These are phyloP conservation scores for Quercus aquifolioides DNA, from an alignment of 306 rosid genomes.

Conservation along the genomic window DNA sequence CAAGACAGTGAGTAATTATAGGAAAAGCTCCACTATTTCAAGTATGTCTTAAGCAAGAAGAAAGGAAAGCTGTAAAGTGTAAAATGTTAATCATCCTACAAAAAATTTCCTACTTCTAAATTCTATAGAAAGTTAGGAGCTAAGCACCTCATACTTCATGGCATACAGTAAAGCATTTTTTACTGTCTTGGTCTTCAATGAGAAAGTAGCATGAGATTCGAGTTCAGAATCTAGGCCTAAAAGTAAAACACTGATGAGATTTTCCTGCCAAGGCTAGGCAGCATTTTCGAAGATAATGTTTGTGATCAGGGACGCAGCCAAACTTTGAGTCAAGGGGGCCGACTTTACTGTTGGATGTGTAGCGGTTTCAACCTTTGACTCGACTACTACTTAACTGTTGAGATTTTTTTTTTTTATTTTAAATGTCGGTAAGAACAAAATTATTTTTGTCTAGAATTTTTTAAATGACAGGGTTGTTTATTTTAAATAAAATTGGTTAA, in stretches of 20 bases:
- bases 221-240: not conserved
- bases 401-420: too few relatives aligned
- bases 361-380: too few relatives aligned
- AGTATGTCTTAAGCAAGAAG: not conserved
- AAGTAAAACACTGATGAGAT: not conserved
- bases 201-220: not conserved
- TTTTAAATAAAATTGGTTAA: too few relatives aligned
- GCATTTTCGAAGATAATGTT: not conserved
- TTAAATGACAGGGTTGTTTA: too few relatives aligned
- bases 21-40: not conserved
- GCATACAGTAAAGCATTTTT: too few relatives aligned
- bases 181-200: not conserved
- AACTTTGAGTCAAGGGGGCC: too few relatives aligned
- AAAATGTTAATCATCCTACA: not conserved
- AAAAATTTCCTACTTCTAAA: not conserved
- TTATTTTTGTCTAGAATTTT: too few relatives aligned
- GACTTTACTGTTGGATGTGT: too few relatives aligned
- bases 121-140: not conserved
- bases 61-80: not conserved
- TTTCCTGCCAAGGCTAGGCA: not conserved
- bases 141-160: too few relatives aligned
- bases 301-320: too few relatives aligned
- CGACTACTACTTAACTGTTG: too few relatives aligned
- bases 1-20: not conserved
- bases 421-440: too few relatives aligned